These are phyloP conservation scores for Spiraea crenata DNA, from an alignment of 331 rosid genomes.

Conservation along the genomic window DNA sequence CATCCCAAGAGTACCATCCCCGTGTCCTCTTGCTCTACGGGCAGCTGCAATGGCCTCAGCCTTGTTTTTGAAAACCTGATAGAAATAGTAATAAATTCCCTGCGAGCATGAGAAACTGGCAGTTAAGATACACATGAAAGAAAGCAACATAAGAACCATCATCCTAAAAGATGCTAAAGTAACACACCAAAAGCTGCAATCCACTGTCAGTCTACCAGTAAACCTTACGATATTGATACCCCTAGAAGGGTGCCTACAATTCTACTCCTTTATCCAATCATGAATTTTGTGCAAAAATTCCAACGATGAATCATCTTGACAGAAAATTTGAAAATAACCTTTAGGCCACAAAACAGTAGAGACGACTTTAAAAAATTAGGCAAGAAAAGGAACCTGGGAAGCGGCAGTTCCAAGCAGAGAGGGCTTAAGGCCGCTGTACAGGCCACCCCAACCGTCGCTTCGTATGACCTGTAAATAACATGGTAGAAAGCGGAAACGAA, in stretches of 20 bases:
- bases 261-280: no score
- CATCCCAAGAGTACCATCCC: slow-evolving; percentile 86
- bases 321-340: no score
- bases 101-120: slow-evolving; percentile 26
- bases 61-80: slow-evolving; percentile 80
- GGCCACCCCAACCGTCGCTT: slow-evolving; percentile 85
- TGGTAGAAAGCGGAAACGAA: background rate
- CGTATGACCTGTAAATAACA: slow-evolving; percentile 44
- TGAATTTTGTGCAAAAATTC: no score
- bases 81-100: slow-evolving; percentile 84
- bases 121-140: background rate
- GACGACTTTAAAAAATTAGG: background rate
- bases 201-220: no score
- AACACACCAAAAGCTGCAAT: no score
- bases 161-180: no score
- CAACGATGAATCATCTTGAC: no score
- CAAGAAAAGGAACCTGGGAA: slow-evolving; percentile 58
- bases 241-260: no score
- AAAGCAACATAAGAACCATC: no score
- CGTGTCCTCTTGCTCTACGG: slow-evolving; percentile 51
- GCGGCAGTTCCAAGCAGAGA: slow-evolving; percentile 89
- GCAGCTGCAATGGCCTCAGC: slow-evolving; percentile 75
- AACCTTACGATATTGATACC: no score
- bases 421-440: slow-evolving; percentile 81
- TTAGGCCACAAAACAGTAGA: no score